Evolutionary conservation across 176 grass and related monocot species (phyloP).

Genomic region (Miscanthus lutarioriparius): DNA sequence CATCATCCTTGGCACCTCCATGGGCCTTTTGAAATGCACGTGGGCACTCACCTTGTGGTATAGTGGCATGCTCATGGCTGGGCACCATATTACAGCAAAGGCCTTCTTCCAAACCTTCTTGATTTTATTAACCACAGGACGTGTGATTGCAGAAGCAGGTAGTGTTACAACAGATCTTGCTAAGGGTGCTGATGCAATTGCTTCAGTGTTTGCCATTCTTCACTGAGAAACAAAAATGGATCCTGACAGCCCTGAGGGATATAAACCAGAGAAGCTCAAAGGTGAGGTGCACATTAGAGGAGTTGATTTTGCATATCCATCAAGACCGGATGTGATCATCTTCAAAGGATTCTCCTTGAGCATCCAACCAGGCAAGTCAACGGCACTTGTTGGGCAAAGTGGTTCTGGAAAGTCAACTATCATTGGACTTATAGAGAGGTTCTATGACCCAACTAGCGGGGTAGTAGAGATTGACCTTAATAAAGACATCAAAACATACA

Average conservation of each 20-base stretch:
- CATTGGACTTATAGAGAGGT: conserved; percentile 72
- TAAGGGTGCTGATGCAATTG: conserved; percentile 70
- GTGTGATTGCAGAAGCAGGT: conserved; percentile 85
- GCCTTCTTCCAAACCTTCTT: conserved; percentile 80
- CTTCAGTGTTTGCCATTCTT: conserved; percentile 71
- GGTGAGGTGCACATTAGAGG: conserved; percentile 58
- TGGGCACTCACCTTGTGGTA: conserved; percentile 95
- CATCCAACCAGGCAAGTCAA: conserved; percentile 73
- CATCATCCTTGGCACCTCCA: conserved; percentile 49
- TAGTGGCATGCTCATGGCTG: conserved; percentile 59
- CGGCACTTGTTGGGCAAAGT: conserved; percentile 79
- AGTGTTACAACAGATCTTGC: conserved; percentile 81
- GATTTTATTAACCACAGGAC: conserved; percentile 80
- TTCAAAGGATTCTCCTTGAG: conserved; percentile 69
- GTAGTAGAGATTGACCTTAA: not conserved
- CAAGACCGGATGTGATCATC: conserved; percentile 59
- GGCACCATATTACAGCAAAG: conserved; percentile 54
- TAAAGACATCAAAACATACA: too few species aligned
- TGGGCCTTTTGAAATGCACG: conserved; percentile 62
- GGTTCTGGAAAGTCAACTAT: conserved; percentile 92
- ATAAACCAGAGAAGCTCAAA: conserved; percentile 51
- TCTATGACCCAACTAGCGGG: conserved; percentile 78
- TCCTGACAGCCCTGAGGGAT: conserved; percentile 52
- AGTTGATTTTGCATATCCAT: conserved; percentile 75
- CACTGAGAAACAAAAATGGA: conserved; percentile 69